A percentile compares a stretch with the other conserved stretches of the same genome.
phyloP scores from a whole-genome alignment of 768 basidiomycete genomes.

The Clitopilus hobsonii region DNA sequence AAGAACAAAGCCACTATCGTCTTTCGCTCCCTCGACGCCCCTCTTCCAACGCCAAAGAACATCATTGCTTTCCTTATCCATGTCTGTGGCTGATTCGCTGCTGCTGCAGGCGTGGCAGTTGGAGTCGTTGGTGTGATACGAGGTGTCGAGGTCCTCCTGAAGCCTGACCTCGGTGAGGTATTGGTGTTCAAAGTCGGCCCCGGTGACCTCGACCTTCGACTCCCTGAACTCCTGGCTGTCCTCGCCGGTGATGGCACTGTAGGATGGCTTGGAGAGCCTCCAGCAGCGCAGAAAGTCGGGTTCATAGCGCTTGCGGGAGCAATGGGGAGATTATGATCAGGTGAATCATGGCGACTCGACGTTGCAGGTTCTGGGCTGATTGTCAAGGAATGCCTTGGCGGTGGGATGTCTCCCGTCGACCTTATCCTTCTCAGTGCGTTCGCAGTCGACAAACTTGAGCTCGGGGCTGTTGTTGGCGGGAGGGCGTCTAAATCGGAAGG shows the following conservation, averaged over 20 bases:
- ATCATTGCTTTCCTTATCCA: conserved; percentile 23
- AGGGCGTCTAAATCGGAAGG: not conserved
- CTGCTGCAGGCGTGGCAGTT: conserved; percentile 10
- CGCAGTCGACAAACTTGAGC: conserved; percentile 9
- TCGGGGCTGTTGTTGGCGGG: conserved; percentile 11
- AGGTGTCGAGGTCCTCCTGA: not conserved
- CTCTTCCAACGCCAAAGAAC: conserved; percentile 50
- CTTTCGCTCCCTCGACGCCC: conserved; percentile 47
- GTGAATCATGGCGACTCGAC: conserved; percentile 9
- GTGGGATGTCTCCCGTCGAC: conserved; percentile 35
- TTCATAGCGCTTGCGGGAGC: not conserved
- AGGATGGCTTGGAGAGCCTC: not conserved
- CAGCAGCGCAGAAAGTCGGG: not conserved
- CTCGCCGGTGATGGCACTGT: not conserved
- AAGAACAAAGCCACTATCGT: conserved; percentile 49
- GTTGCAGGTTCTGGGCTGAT: conserved; percentile 4
- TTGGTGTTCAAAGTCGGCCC: not conserved
- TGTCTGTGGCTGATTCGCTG: conserved; percentile 11
- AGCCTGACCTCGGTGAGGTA: conserved; percentile 11
- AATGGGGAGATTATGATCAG: conserved; percentile 13
- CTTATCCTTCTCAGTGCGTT: conserved; percentile 29
- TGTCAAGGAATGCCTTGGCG: conserved; percentile 18
- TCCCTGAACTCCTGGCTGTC: not conserved
- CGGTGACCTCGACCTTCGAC: not conserved
- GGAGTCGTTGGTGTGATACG: conserved; percentile 14